These are phyloP conservation scores for Aspergillus costaricaensis DNA, from an alignment of 2,329 filamentous ascomycete genomes.

Conservation along the genomic window DNA sequence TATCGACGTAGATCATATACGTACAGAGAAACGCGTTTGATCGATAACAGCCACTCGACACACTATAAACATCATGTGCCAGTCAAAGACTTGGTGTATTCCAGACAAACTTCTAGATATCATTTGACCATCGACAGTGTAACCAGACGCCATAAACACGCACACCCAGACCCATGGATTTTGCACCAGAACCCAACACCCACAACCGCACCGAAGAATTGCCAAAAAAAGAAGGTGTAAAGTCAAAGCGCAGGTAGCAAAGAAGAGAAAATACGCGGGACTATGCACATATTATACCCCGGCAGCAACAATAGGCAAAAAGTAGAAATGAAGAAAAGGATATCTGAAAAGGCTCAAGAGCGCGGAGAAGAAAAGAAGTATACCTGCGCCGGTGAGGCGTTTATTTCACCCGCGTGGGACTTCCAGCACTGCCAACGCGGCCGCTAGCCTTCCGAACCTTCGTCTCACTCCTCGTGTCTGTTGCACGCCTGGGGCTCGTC, in stretches of 20 bases:
- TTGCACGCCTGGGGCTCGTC: constrained; percentile 50
- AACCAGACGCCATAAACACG: constrained; percentile 30
- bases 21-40: constrained; percentile 20
- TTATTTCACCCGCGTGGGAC: constrained; percentile 35
- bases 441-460: constrained; percentile 50
- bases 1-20: constrained; percentile 28
- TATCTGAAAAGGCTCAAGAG: constrained; percentile 16
- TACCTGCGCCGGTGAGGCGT: constrained; percentile 1
- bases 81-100: constrained; percentile 18
- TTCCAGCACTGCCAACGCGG: constrained; percentile 47
- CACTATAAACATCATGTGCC: constrained; percentile 4
- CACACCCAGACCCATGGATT: constrained; percentile 26
- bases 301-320: constrained; percentile 14
- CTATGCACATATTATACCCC: constrained; percentile 22
- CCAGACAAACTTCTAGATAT: constrained; percentile 22
- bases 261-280: constrained; percentile 15
- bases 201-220: constrained; percentile 14
- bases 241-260: constrained; percentile 19
- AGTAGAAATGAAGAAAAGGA: constrained; percentile 7
- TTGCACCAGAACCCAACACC: constrained; percentile 25
- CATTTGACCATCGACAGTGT: constrained; percentile 23
- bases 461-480: constrained; percentile 41
- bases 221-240: constrained; percentile 15
- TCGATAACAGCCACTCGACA: constrained; percentile 8
- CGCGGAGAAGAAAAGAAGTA: constrained; percentile 3